These are phyloP conservation scores for Pyrus communis DNA, from an alignment of 306 rosid species.

Conservation along the genomic window DNA sequence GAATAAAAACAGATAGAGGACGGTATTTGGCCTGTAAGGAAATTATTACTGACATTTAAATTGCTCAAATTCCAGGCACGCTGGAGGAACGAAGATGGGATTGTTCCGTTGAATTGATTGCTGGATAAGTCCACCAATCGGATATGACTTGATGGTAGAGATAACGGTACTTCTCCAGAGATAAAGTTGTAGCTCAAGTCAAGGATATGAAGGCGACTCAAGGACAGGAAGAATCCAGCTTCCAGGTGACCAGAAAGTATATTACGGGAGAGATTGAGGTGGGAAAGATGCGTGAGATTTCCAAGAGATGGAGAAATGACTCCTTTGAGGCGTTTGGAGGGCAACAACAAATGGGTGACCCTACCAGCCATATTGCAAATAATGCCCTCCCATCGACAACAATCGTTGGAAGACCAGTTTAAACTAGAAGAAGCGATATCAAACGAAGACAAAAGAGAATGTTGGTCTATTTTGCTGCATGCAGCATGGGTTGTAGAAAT, in stretches of 20 bases:
- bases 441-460: neutral
- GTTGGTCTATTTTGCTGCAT: neutral
- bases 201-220: neutral
- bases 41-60: neutral
- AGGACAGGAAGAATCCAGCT: neutral
- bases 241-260: neutral
- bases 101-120: neutral
- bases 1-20: neutral
- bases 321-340: neutral
- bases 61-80: neutral
- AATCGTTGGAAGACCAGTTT: neutral
- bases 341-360: neutral
- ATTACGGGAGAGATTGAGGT: slow-evolving; percentile 4
- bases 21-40: neutral
- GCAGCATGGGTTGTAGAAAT: neutral
- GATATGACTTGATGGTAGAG: neutral
- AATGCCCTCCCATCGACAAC: neutral
- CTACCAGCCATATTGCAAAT: neutral
- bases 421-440: neutral
- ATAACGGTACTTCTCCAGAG: neutral
- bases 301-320: neutral
- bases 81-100: neutral
- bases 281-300: neutral
- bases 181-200: neutral
- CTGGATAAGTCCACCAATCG: neutral